These are phyloP conservation scores for Pythium rishiriense DNA, from an alignment of 352 stramenopile species.

Conservation along the genomic window DNA sequence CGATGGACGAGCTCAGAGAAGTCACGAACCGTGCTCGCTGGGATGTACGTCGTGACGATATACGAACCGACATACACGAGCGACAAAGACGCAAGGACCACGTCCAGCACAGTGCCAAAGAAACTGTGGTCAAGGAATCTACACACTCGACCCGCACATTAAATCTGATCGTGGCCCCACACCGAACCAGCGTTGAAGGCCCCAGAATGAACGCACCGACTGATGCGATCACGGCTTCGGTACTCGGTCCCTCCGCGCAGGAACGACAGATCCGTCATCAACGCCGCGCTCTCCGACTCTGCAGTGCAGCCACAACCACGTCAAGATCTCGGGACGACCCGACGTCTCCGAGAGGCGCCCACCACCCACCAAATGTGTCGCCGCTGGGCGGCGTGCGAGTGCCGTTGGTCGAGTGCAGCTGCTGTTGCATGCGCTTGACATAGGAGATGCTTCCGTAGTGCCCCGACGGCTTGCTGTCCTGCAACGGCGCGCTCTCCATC, in stretches of 20 bases:
- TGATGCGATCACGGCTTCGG: conserved; percentile 44
- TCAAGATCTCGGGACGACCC: too few relatives aligned
- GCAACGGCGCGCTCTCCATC: conserved; percentile 42
- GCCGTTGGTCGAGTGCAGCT: conserved; percentile 20
- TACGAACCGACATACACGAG: conserved; percentile 67
- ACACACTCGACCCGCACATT: background rate
- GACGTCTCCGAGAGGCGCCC: too few relatives aligned
- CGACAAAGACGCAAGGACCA: conserved; percentile 54
- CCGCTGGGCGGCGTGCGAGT: background rate
- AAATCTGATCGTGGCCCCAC: too few relatives aligned
- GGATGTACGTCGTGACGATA: conserved; percentile 80
- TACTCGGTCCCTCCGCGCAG: conserved; percentile 29
- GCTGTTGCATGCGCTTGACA: conserved; percentile 35
- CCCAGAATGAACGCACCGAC: conserved; percentile 23
- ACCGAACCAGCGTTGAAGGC: too few relatives aligned
- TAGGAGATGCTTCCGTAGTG: conserved; percentile 45
- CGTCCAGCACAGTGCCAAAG: conserved; percentile 66
- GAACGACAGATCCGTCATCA: conserved; percentile 36
- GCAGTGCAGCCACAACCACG: background rate
- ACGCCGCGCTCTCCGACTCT: conserved; percentile 33
- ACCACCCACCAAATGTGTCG: conserved; percentile 11
- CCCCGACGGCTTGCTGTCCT: conserved; percentile 21
- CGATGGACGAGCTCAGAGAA: background rate
- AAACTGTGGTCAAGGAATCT: conserved; percentile 82
- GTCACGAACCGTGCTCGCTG: conserved; percentile 43